A percentile compares a stretch with the other conserved stretches of the same genome.
Conservation (phyloP, 306 rosid species). For the Trifolium fragiferum region DNA sequence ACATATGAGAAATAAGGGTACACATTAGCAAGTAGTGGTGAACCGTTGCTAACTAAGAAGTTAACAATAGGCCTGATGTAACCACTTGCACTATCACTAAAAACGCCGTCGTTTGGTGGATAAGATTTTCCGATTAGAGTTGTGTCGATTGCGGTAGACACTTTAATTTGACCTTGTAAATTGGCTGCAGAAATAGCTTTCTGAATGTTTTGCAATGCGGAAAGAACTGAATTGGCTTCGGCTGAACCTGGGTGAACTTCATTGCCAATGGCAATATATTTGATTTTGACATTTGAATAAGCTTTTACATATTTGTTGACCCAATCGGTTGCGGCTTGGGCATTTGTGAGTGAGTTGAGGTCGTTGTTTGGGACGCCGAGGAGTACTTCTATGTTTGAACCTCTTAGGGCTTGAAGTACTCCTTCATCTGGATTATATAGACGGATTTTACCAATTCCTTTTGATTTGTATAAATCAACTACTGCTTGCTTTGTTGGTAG, state of each 20-base stretch:
- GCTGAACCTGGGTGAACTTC: constrained; percentile 48
- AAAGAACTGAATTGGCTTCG: constrained; percentile 37
- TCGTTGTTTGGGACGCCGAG: constrained; percentile 46
- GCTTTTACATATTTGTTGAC: constrained; percentile 48
- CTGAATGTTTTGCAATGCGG: constrained; percentile 53
- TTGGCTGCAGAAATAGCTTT: constrained; percentile 53
- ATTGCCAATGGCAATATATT: constrained; percentile 60
- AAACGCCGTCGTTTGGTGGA: constrained; percentile 59
- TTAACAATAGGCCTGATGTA: constrained; percentile 56
- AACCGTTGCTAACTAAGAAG: constrained; percentile 50
- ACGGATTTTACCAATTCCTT: constrained; percentile 51
- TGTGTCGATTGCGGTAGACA: constrained; percentile 61
- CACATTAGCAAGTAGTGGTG: constrained; percentile 77
- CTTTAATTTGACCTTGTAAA: constrained; percentile 59
- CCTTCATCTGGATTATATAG: constrained; percentile 49
- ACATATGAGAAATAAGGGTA: constrained; percentile 61
- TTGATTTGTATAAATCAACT: constrained; percentile 50
- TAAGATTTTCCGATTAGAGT: constrained; percentile 40
- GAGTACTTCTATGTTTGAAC: constrained; percentile 65
- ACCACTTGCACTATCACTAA: constrained; percentile 35
- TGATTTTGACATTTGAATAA: constrained; percentile 49
- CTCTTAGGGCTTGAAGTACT: constrained; percentile 55
- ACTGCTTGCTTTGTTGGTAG: constrained; percentile 53
- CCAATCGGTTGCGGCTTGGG: constrained; percentile 54
- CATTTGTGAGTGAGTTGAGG: constrained; percentile 47